Conservation (phyloP, 208 protist genomes). For the Herpetomonas tarakana region DNA sequence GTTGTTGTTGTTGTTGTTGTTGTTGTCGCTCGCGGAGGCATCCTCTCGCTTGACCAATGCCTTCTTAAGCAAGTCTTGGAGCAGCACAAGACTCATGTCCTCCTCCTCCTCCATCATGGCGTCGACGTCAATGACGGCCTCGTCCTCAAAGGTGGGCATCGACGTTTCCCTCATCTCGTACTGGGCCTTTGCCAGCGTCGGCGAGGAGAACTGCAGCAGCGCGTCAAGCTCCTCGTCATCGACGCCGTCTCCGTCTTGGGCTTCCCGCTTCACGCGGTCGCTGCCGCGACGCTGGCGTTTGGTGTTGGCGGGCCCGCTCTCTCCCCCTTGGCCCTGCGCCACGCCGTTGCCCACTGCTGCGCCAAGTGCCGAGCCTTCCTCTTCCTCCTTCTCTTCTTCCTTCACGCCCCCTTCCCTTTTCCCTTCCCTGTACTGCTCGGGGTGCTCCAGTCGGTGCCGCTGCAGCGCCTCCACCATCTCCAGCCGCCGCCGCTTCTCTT, state of each 20-base stretch:
- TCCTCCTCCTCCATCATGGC: constrained; percentile 69
- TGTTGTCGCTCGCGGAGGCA: neutral
- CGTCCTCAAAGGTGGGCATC: neutral
- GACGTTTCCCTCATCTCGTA: neutral
- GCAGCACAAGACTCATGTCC: constrained; percentile 14
- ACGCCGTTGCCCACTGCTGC: neutral
- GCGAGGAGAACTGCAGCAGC: constrained; percentile 1
- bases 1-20: neutral
- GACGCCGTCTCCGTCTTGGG: constrained; percentile 7
- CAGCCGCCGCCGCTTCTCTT: constrained; percentile 44
- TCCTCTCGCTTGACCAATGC: neutral
- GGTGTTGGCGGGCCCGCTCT: too few species aligned
- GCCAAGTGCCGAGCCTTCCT: neutral
- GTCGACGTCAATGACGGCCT: constrained; percentile 71
- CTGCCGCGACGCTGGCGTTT: neutral
- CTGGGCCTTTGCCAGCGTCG: neutral
- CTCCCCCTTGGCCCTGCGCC: neutral
- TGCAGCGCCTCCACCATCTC: constrained; percentile 38
- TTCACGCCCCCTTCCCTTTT: constrained; percentile 9
- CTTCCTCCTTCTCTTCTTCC: constrained; percentile 9
- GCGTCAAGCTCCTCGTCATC: neutral
- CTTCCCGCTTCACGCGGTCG: constrained; percentile 21
- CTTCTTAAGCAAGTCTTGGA: constrained; percentile 11
- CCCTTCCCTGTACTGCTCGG: neutral
- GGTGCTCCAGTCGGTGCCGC: constrained; percentile 4